Evolutionary conservation across 768 basidiomycete species (phyloP).

Genomic region (Auricularia sp.): DNA sequence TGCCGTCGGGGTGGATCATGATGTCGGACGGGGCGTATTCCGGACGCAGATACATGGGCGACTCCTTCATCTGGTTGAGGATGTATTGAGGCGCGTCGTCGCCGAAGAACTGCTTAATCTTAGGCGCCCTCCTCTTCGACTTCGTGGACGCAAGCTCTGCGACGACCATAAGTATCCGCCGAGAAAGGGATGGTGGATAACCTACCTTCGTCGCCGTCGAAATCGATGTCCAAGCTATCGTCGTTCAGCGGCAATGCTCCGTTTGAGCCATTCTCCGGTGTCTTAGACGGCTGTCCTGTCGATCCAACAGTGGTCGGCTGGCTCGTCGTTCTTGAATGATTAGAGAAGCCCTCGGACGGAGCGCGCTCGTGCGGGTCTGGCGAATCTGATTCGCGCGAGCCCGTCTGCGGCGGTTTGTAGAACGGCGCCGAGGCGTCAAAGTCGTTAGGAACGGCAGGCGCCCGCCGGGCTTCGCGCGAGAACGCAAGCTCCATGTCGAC

Average conservation of each 20-base stretch:
- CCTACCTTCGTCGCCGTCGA: slow-evolving; percentile 5
- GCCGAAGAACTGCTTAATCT: slow-evolving; percentile 64
- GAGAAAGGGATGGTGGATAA: neutral
- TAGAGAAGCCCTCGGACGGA: neutral
- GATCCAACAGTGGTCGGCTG: neutral
- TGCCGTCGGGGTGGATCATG: slow-evolving; percentile 72
- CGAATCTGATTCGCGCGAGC: neutral
- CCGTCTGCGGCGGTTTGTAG: neutral
- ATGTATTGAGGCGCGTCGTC: slow-evolving; percentile 40
- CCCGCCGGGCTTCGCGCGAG: neutral
- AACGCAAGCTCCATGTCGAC: slow-evolving; percentile 51
- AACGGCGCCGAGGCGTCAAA: neutral
- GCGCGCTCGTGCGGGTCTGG: neutral
- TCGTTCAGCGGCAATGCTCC: slow-evolving; percentile 11
- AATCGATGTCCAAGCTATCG: slow-evolving; percentile 23
- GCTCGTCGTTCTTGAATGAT: neutral
- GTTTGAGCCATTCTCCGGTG: neutral
- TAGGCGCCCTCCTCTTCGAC: slow-evolving; percentile 18
- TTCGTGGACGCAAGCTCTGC: neutral
- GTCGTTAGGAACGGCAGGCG: neutral
- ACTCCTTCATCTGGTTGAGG: slow-evolving; percentile 26
- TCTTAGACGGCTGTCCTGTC: neutral
- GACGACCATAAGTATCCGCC: neutral
- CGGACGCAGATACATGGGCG: slow-evolving; percentile 79
- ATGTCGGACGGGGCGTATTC: slow-evolving; percentile 76